Percentiles rank a stretch among this genome's conserved stretches.
Conservation (phyloP, 192 early-diverging fungal species). For the Podila verticillata region DNA sequence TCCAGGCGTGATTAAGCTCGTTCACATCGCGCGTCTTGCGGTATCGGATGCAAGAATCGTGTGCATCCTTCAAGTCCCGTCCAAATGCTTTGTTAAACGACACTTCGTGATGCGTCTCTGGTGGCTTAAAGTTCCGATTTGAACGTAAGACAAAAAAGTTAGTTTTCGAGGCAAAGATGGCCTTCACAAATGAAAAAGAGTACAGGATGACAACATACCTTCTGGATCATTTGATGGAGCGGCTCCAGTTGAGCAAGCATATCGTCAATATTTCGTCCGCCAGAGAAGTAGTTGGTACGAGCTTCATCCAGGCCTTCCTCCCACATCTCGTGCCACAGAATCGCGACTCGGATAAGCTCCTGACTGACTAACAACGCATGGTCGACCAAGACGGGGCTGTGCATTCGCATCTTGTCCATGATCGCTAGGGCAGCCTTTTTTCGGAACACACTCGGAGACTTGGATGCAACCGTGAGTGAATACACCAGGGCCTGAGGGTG, state of each 20-base stretch:
- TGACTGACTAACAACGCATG: conserved; percentile 93
- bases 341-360: conserved; percentile 94
- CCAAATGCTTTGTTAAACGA: conserved; percentile 93
- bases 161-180: neutral
- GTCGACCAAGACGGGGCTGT: conserved; percentile 85
- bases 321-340: conserved; percentile 99
- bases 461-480: conserved; percentile 94
- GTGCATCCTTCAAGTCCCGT: conserved; percentile 84
- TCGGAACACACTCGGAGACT: conserved; percentile 81
- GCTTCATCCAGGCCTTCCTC: conserved; percentile 91
- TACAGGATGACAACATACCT: conserved; percentile 10
- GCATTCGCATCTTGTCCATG: conserved; percentile 91
- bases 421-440: conserved; percentile 85
- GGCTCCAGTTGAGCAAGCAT: conserved; percentile 85
- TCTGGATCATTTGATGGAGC: conserved; percentile 33
- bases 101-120: conserved; percentile 88
- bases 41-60: conserved; percentile 82
- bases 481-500: conserved; percentile 98
- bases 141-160: neutral
- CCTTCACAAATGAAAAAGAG: neutral
- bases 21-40: conserved; percentile 75
- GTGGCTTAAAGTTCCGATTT: conserved; percentile 56
- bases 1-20: conserved; percentile 93
- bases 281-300: conserved; percentile 72
- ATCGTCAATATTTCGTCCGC: conserved; percentile 76